Evolutionary conservation across 2,329 filamentous ascomycete genomes (phyloP), one percentile per base, ranked within the genome.

Genomic region (Didymellaceae sp.): DNA sequence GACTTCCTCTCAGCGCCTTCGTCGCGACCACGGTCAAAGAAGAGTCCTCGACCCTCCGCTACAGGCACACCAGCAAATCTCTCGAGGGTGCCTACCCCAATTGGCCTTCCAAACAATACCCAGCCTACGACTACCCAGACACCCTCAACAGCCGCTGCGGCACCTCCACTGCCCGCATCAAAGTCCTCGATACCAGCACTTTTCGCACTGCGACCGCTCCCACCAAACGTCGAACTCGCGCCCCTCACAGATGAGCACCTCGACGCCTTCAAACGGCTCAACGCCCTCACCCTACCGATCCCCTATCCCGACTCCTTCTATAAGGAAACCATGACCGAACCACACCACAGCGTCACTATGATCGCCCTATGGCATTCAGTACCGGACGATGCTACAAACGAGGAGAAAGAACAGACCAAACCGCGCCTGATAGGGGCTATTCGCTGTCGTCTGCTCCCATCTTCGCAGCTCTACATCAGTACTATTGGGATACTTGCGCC

Each of bases 281-380:
- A 81, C 41, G 74, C 78, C 45, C 72, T 85, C 4, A 77, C 85
- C 2, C 76, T 87, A 1, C 85, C 84, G 6, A 82, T 87, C 48
- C 78, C 81, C 44, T 87, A 87, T 63, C 79, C 82, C 3, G 77
- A 80, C 37, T 78, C 75, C 14, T 87, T 86, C 75, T 87, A 84
- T 74, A 79, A 77, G 16, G 82, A 84, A 52, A 84, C 79, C 31
- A 75, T 86, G 65, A 77, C 79, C 2, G 82, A 86, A 47, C 74
- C 78, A 2, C 67, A 80, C 34, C 74, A 77, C 31, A 76, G 79
- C 49, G 68, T 87, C 45, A 84, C 84, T 7, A 77, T 84, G n/a
- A 77, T 85, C 33, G 84, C 83, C 3, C 62, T 84, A 37, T 86
- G 84, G 75, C 77, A 80, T 62, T 61, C 73, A 5, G 28, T 45